phyloP scores from a whole-genome alignment of 2,329 filamentous ascomycete genomes.

The Colletotrichum tropicale region DNA sequence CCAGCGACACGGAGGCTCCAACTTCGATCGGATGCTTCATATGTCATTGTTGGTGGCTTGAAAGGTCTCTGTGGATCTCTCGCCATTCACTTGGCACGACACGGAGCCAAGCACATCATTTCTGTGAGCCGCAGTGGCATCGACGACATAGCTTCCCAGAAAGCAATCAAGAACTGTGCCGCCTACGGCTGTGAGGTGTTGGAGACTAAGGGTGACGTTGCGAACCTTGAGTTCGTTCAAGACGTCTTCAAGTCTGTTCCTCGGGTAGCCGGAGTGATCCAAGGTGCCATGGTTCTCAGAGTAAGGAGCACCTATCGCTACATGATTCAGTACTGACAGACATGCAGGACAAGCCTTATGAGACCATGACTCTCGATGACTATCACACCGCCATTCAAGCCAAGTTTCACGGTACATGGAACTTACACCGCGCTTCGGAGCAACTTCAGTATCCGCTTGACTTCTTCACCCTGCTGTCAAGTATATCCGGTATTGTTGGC shows the following conservation, averaged over 20 bases:
- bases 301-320: background rate
- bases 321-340: background rate
- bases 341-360: slow-evolving; percentile 23
- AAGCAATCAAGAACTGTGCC: slow-evolving; percentile 19
- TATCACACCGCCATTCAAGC: slow-evolving; percentile 30
- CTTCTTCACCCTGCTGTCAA: slow-evolving; percentile 40
- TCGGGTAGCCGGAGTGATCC: slow-evolving; percentile 28
- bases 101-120: slow-evolving; percentile 36
- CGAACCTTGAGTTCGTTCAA: slow-evolving; percentile 7
- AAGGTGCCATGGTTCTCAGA: slow-evolving; percentile 34
- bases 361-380: slow-evolving; percentile 33
- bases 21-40: slow-evolving; percentile 28
- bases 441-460: slow-evolving; percentile 26
- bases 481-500: slow-evolving; percentile 32
- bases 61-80: slow-evolving; percentile 38
- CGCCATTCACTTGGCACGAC: slow-evolving; percentile 33
- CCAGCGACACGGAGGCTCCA: background rate
- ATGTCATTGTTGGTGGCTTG: slow-evolving; percentile 42
- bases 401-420: slow-evolving; percentile 43
- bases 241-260: slow-evolving; percentile 26
- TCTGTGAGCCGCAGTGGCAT: slow-evolving; percentile 32
- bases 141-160: slow-evolving; percentile 28
- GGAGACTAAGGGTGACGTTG: slow-evolving; percentile 22
- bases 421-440: slow-evolving; percentile 36
- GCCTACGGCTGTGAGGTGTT: slow-evolving; percentile 21